phyloP scores from a whole-genome alignment of 495 filamentous ascomycete genomes.

The Pyrenula aspistea region DNA sequence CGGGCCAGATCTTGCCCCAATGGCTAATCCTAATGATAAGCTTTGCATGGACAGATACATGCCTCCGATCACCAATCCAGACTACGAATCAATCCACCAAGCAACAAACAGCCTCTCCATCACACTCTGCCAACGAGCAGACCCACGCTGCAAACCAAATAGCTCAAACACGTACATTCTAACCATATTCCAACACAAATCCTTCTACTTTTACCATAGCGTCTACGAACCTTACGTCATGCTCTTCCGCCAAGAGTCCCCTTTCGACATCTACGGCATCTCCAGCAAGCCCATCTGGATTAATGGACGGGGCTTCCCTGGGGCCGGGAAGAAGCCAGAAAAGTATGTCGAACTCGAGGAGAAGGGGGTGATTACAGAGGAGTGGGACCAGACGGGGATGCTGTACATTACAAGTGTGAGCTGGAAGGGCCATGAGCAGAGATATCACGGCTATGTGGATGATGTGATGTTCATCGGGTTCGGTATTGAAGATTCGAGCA shows the following conservation, averaged over 20 bases:
- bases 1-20: constrained; percentile 24
- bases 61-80: constrained; percentile 13
- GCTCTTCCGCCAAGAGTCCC: constrained; percentile 27
- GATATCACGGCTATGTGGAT: constrained; percentile 37
- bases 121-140: constrained; percentile 36
- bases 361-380: constrained; percentile 1
- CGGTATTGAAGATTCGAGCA: constrained; percentile 32
- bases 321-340: not conserved
- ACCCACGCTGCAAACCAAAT: constrained; percentile 23
- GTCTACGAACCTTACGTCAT: constrained; percentile 44
- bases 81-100: constrained; percentile 36
- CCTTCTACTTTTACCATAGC: constrained; percentile 25
- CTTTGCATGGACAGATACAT: constrained; percentile 28
- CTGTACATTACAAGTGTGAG: constrained; percentile 39
- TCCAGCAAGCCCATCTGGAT: constrained; percentile 41
- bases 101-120: constrained; percentile 41
- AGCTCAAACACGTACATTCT: constrained; percentile 36
- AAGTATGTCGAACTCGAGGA: not conserved
- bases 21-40: constrained; percentile 15
- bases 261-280: constrained; percentile 35
- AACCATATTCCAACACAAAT: constrained; percentile 40
- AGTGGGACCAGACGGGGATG: constrained; percentile 23
- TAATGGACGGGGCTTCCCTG: constrained; percentile 18
- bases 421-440: constrained; percentile 30
- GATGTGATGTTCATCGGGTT: constrained; percentile 36